These are phyloP conservation scores for Pseudozyma sp. DNA, from an alignment of 1,284 basidiomycete genomes.

Conservation along the genomic window DNA sequence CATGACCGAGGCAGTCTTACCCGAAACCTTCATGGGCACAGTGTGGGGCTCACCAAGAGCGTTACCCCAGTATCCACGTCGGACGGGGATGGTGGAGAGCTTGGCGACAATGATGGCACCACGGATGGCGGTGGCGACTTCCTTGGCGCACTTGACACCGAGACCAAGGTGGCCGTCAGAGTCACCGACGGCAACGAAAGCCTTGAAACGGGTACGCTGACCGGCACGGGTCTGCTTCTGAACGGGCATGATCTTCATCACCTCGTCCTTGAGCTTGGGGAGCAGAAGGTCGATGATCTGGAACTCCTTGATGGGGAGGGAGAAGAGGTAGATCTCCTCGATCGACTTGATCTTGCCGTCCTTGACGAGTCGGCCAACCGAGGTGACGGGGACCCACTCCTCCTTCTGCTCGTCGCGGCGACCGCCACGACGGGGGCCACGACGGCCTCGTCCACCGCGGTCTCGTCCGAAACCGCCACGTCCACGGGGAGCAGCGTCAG, in stretches of 20 bases:
- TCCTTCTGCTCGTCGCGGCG: constrained; percentile 99
- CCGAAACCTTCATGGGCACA: constrained; percentile 97
- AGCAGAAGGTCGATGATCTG: constrained; percentile 68
- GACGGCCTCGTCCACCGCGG: constrained; percentile 81
- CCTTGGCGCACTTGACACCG: constrained; percentile 99
- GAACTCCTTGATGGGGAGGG: constrained; percentile 77
- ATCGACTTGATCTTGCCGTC: constrained; percentile 99
- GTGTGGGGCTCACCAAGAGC: constrained; percentile 91
- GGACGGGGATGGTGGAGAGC: constrained; percentile 92
- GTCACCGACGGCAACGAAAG: constrained; percentile 99
- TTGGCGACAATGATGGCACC: constrained; percentile 98
- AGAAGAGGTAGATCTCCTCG: constrained; percentile 99
- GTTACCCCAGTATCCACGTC: constrained; percentile 97
- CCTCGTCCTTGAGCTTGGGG: constrained; percentile 77
- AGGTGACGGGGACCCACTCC: constrained; percentile 90
- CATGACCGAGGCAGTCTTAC: constrained; percentile 99
- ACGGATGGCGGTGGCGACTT: constrained; percentile 98
- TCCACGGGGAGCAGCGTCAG: constrained; percentile 72
- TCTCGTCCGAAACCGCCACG: constrained; percentile 72
- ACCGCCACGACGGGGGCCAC: constrained; percentile 91
- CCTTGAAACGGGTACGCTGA: constrained; percentile 99
- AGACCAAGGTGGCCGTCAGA: constrained; percentile 95
- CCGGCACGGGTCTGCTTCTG: constrained; percentile 99
- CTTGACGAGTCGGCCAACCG: constrained; percentile 98
- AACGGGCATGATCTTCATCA: constrained; percentile 99